Conservation (phyloP, 2,329 filamentous ascomycete species). For the Colletotrichum sp. region DNA sequence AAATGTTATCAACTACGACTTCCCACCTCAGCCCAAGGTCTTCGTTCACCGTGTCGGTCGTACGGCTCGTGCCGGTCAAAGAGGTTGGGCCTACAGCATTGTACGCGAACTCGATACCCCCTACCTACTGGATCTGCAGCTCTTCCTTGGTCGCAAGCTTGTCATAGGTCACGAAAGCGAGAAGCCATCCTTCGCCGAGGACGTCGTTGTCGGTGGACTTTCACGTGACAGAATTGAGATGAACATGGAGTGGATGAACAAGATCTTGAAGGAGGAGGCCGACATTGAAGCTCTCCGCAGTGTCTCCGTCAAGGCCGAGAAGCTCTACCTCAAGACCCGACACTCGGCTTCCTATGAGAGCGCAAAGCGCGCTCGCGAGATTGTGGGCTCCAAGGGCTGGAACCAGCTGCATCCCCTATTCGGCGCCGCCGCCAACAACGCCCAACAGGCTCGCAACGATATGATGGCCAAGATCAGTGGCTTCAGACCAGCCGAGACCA, state of each 20-base stretch:
- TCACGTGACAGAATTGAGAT: slow-evolving; percentile 75
- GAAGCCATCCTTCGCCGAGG: slow-evolving; percentile 74
- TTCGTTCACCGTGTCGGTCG: slow-evolving; percentile 96
- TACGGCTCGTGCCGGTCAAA: slow-evolving; percentile 90
- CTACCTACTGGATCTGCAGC: slow-evolving; percentile 90
- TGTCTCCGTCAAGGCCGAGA: slow-evolving; percentile 88
- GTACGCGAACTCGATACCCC: slow-evolving; percentile 87
- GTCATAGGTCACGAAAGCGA: slow-evolving; percentile 73
- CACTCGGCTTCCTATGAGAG: slow-evolving; percentile 91
- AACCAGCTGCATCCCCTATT: slow-evolving; percentile 82
- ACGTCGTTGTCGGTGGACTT: slow-evolving; percentile 82
- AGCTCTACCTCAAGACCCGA: slow-evolving; percentile 86
- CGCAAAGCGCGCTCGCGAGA: slow-evolving; percentile 82
- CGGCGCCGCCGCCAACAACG: slow-evolving; percentile 66
- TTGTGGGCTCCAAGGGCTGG: slow-evolving; percentile 74
- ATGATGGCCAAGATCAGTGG: slow-evolving; percentile 90
- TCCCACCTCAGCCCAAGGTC: slow-evolving; percentile 94
- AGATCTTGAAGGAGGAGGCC: slow-evolving; percentile 74
- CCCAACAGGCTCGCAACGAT: slow-evolving; percentile 76
- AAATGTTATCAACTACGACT: slow-evolving; percentile 99
- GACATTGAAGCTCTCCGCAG: slow-evolving; percentile 74
- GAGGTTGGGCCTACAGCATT: slow-evolving; percentile 94
- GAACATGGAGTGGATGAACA: slow-evolving; percentile 83
- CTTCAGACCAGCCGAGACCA: slow-evolving; percentile 89
- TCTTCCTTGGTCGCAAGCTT: slow-evolving; percentile 88